Conservation (phyloP, 352 stramenopile genomes). For the Globisporangium canariense region DNA sequence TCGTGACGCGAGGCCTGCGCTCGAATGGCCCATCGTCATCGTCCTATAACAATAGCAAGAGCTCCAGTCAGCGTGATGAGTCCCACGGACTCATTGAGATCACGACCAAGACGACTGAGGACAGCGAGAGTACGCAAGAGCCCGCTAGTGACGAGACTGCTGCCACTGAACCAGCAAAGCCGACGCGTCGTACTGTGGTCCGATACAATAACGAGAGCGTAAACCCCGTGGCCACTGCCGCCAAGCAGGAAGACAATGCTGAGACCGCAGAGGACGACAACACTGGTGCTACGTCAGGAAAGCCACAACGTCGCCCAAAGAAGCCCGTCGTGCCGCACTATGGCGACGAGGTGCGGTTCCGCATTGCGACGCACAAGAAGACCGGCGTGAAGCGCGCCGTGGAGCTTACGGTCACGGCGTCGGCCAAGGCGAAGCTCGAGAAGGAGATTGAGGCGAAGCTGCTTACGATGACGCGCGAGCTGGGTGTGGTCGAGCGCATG, state of each 20-base stretch:
- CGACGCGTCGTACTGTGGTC: constrained; percentile 28
- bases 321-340: constrained; percentile 36
- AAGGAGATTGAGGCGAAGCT: constrained; percentile 71
- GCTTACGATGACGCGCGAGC: constrained; percentile 47
- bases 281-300: constrained; percentile 8
- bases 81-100: constrained; percentile 18
- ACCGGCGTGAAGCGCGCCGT: constrained; percentile 61
- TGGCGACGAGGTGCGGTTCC: constrained; percentile 72
- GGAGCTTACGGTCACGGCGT: constrained; percentile 52
- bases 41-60: constrained; percentile 31
- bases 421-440: constrained; percentile 58
- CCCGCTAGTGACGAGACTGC: constrained; percentile 4
- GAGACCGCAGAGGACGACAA: constrained; percentile 4
- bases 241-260: constrained; percentile 7
- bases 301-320: constrained; percentile 10
- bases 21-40: constrained; percentile 17
- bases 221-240: neutral
- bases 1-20: constrained; percentile 67
- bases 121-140: constrained; percentile 4
- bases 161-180: neutral
- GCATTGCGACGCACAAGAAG: constrained; percentile 69
- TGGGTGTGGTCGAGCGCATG: constrained; percentile 52
- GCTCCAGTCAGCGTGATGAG: constrained; percentile 15
- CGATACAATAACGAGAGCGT: constrained; percentile 63
- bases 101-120: constrained; percentile 6